Percentiles rank a stretch among this genome's conserved stretches.
Conservation (phyloP, 2,329 filamentous ascomycete species). For the Aspergillus neoniger region DNA sequence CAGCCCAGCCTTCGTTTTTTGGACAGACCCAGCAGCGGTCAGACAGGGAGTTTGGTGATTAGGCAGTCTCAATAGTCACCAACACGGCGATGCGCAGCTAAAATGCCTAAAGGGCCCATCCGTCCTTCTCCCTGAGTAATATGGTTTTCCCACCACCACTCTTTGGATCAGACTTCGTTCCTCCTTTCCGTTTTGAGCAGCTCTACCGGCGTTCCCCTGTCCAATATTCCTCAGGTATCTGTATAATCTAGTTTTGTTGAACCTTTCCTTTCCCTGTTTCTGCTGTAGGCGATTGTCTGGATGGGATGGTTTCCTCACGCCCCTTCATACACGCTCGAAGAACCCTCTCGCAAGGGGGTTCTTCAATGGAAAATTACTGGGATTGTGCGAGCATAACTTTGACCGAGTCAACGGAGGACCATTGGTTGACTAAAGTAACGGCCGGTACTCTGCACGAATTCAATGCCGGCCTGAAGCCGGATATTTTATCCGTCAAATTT, state of each 20-base stretch:
- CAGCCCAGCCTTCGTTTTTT: not conserved
- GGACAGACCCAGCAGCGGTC: not conserved
- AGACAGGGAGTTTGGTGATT: not conserved
- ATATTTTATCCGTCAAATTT: slow-evolving; percentile 12
- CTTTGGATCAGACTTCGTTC: not conserved
- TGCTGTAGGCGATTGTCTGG: not conserved
- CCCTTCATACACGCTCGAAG: not conserved
- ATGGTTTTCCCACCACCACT: not conserved
- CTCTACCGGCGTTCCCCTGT: not conserved
- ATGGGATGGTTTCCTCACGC: not conserved
- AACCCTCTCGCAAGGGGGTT: not conserved
- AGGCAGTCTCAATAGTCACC: not conserved
- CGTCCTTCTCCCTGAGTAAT: not conserved
- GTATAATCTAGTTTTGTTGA: not conserved
- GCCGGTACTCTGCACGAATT: slow-evolving; percentile 14
- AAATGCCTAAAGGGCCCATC: not conserved
- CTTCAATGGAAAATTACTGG: not conserved
- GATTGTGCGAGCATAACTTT: not conserved
- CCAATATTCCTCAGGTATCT: not conserved
- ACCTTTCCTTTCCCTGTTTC: slow-evolving; percentile 4
- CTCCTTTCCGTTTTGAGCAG: not conserved
- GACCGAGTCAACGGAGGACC: not conserved
- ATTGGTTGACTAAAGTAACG: not conserved
- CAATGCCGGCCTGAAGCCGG: slow-evolving; percentile 8
- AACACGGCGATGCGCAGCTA: not conserved